Conservation (phyloP, 225 moss, liverwort and hornwort genomes). For the Bryoerythrophyllum caledonicum region DNA sequence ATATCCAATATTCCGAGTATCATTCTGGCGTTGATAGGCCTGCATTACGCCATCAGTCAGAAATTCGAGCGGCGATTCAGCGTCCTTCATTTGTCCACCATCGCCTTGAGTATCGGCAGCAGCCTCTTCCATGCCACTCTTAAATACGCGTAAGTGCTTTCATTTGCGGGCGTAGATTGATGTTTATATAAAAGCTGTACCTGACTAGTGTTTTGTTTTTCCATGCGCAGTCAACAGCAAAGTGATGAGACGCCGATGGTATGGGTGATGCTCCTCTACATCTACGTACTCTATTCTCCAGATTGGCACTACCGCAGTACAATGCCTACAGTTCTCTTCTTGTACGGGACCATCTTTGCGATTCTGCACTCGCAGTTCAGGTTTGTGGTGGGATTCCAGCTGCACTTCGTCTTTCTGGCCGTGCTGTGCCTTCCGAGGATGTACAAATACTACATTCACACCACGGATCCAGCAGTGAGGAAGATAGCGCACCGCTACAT, state of each 20-base stretch:
- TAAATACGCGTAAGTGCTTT: constrained; percentile 71
- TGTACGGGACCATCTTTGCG: constrained; percentile 92
- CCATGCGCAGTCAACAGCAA: constrained; percentile 88
- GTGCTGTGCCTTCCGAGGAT: constrained; percentile 94
- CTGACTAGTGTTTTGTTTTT: constrained; percentile 21
- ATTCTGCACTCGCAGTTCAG: constrained; percentile 82
- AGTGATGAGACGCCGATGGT: constrained; percentile 99
- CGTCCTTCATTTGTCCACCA: constrained; percentile 86
- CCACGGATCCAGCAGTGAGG: constrained; percentile 75
- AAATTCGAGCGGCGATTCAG: constrained; percentile 90
- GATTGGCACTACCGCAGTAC: constrained; percentile 99
- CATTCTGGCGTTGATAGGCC: constrained; percentile 78
- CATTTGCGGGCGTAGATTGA: background rate
- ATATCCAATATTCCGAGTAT: constrained; percentile 83
- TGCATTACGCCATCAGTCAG: constrained; percentile 77
- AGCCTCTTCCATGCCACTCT: constrained; percentile 92
- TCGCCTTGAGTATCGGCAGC: constrained; percentile 91
- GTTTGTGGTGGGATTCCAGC: constrained; percentile 90
- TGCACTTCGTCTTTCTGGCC: constrained; percentile 86
- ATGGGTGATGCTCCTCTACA: constrained; percentile 98
- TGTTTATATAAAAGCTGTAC: background rate
- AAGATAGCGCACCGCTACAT: constrained; percentile 82
- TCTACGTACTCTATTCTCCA: constrained; percentile 96
- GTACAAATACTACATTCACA: constrained; percentile 98
- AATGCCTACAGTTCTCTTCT: constrained; percentile 90